These are phyloP conservation scores for Aspergillus latus DNA, from an alignment of 2,329 filamentous ascomycete species.

Conservation along the genomic window DNA sequence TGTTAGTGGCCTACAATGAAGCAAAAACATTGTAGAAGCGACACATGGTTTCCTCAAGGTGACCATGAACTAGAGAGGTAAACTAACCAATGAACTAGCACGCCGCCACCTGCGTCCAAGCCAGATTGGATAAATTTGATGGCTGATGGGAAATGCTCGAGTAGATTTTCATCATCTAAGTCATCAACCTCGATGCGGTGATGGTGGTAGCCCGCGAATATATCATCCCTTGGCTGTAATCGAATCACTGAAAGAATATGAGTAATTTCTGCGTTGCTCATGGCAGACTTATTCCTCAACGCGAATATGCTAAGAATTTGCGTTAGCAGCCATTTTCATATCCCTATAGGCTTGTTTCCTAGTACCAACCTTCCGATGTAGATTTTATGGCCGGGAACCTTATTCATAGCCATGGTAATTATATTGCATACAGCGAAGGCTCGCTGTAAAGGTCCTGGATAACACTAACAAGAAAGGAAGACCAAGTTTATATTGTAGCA, in stretches of 20 bases:
- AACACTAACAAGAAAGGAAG: neutral
- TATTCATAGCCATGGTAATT: conserved; percentile 54
- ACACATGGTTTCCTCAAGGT: too few relatives aligned
- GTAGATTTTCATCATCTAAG: conserved; percentile 81
- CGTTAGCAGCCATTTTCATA: neutral
- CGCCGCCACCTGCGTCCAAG: conserved; percentile 59
- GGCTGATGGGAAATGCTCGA: conserved; percentile 74
- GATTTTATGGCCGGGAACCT: conserved; percentile 68
- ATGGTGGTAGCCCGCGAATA: conserved; percentile 67
- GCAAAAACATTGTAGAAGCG: too few relatives aligned
- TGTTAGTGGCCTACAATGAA: conserved; percentile 6
- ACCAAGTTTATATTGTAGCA: neutral
- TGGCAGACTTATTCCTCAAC: conserved; percentile 67
- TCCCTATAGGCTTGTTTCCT: neutral
- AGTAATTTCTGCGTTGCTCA: conserved; percentile 74
- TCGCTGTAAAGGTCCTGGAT: neutral
- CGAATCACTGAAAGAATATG: conserved; percentile 84
- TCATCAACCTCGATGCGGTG: conserved; percentile 85
- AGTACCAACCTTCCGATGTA: conserved; percentile 72
- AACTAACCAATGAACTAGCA: conserved; percentile 70
- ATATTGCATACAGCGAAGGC: neutral
- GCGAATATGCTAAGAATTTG: conserved; percentile 68
- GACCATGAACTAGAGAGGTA: neutral
- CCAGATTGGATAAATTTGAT: conserved; percentile 82
- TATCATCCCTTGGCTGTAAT: conserved; percentile 56